Evolutionary conservation across 2,329 filamentous ascomycete genomes (phyloP).

Genomic region (Onygena corvina): DNA sequence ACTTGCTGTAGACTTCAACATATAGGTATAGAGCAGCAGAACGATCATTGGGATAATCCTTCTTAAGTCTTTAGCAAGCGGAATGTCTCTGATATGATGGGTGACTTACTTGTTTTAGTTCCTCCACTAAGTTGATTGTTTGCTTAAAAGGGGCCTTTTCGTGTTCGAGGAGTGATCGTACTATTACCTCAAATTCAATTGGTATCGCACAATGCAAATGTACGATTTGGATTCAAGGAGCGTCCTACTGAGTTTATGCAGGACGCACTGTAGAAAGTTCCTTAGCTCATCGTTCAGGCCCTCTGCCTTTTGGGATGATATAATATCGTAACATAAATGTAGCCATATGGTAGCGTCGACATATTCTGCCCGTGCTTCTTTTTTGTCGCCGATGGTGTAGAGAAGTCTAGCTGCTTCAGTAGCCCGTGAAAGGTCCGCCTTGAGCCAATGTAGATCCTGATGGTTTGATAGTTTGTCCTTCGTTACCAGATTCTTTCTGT

Average conservation of each 20-base stretch:
- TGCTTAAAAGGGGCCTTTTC: no score
- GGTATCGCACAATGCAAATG: no score
- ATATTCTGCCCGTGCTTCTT: constrained; percentile 43
- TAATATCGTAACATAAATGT: constrained; percentile 49
- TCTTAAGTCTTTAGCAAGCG: no score
- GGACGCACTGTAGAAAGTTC: constrained; percentile 54
- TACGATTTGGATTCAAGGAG: no score
- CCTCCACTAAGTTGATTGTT: no score
- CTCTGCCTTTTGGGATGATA: constrained; percentile 10
- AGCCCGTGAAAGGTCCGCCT: constrained; percentile 39
- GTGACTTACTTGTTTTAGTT: no score
- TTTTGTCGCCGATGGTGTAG: constrained; percentile 57
- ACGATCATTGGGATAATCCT: no score
- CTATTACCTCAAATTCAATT: no score
- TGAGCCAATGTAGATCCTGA: constrained; percentile 12
- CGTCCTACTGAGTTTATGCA: constrained; percentile 50
- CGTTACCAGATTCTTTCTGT: constrained; percentile 35
- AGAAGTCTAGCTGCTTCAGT: constrained; percentile 57
- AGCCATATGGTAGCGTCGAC: constrained; percentile 58
- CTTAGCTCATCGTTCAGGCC: constrained; percentile 49
- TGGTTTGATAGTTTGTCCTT: background rate
- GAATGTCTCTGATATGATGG: no score
- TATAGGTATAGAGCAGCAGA: no score
- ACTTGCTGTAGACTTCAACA: no score
- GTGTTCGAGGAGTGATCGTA: no score